These are phyloP conservation scores for Aureobasidium mangrovei DNA, from an alignment of 2,329 filamentous ascomycete genomes.

Conservation along the genomic window DNA sequence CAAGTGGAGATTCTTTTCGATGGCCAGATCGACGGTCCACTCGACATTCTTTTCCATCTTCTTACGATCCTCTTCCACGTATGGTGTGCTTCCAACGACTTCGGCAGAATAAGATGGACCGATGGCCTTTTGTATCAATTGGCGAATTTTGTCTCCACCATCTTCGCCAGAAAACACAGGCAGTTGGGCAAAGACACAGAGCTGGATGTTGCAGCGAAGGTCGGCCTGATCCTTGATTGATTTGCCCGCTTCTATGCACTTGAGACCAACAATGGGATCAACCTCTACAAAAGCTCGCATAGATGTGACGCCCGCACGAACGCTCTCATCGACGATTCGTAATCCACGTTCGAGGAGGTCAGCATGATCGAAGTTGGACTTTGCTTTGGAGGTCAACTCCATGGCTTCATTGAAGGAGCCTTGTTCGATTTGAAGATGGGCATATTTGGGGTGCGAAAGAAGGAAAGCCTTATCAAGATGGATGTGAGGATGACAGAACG, in stretches of 20 bases:
- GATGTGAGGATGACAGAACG: conserved; percentile 63
- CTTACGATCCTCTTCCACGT: conserved; percentile 50
- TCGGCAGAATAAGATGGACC: conserved; percentile 38
- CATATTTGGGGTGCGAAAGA: conserved; percentile 50
- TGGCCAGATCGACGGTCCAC: conserved; percentile 52
- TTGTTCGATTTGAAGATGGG: conserved; percentile 48
- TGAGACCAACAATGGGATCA: conserved; percentile 51
- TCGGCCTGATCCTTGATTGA: conserved; percentile 42
- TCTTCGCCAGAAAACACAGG: conserved; percentile 50
- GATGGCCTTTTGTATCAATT: conserved; percentile 40
- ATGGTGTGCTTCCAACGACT: conserved; percentile 59
- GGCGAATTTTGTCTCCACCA: conserved; percentile 41
- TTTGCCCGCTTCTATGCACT: conserved; percentile 50
- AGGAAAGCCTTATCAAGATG: conserved; percentile 62
- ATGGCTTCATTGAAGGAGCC: conserved; percentile 62
- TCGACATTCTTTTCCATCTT: conserved; percentile 49
- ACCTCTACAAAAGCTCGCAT: conserved; percentile 66
- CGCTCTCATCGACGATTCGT: conserved; percentile 57
- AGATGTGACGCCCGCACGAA: conserved; percentile 55
- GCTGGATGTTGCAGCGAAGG: conserved; percentile 50
- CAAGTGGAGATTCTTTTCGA: conserved; percentile 46
- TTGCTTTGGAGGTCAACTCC: conserved; percentile 49
- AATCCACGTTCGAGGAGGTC: conserved; percentile 57
- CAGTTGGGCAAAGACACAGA: conserved; percentile 64
- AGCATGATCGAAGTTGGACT: conserved; percentile 50